Conservation (phyloP, 2,329 filamentous ascomycete genomes). For the Lachnum nothofagi region DNA sequence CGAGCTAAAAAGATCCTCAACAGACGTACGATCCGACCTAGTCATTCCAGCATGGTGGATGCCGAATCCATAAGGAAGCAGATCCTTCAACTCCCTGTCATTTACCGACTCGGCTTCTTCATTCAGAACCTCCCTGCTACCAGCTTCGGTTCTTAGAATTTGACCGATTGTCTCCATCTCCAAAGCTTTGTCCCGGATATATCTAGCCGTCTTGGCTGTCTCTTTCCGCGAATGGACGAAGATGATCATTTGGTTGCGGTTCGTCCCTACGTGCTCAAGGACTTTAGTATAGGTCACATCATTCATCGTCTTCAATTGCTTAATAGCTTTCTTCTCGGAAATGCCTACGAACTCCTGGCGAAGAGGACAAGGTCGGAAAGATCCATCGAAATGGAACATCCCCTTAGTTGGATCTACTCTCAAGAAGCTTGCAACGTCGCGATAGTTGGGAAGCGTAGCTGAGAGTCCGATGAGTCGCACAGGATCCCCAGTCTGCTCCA, state of each 20-base stretch:
- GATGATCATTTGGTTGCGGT: constrained; percentile 96
- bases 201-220: constrained; percentile 93
- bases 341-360: constrained; percentile 97
- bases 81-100: constrained; percentile 84
- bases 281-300: constrained; percentile 98
- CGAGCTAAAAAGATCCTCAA: constrained; percentile 89
- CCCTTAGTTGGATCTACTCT: constrained; percentile 81
- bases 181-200: constrained; percentile 93
- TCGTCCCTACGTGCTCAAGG: constrained; percentile 86
- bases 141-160: constrained; percentile 87
- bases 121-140: constrained; percentile 79
- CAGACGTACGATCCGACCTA: constrained; percentile 86
- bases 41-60: constrained; percentile 99
- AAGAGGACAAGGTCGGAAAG: constrained; percentile 86
- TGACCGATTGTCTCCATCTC: constrained; percentile 96
- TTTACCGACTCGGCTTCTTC: constrained; percentile 78
- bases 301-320: constrained; percentile 98
- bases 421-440: constrained; percentile 91
- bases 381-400: constrained; percentile 93
- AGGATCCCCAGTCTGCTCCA: constrained; percentile 88
- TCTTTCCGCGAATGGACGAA: constrained; percentile 98
- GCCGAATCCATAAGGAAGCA: constrained; percentile 92
- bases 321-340: constrained; percentile 96
- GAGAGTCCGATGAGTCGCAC: constrained; percentile 89
- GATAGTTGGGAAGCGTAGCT: constrained; percentile 93